A percentile compares a stretch with the other conserved stretches of the same genome.
Evolutionary conservation across 2,329 filamentous ascomycete species (phyloP).

Genomic region (Calonectria montana): DNA sequence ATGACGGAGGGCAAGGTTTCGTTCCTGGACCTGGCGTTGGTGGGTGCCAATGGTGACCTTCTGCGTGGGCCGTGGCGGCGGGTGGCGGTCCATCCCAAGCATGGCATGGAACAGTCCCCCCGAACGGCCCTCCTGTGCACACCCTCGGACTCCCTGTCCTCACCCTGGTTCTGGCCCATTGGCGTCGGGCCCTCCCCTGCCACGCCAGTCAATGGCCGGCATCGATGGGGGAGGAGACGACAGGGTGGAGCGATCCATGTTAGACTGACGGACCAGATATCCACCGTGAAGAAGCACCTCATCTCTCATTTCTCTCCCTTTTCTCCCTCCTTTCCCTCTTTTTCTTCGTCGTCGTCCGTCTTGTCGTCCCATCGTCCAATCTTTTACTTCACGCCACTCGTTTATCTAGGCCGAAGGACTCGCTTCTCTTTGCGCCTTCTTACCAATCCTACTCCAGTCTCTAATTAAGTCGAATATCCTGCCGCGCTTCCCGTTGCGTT

Average conservation of each 20-base stretch:
- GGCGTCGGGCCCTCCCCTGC: slow-evolving; percentile 20
- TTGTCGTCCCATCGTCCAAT: slow-evolving; percentile 41
- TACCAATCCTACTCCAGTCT: slow-evolving; percentile 41
- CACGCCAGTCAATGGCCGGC: slow-evolving; percentile 25
- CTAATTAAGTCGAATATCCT: slow-evolving; percentile 25
- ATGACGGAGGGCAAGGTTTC: slow-evolving; percentile 11
- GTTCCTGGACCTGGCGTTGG: slow-evolving; percentile 14
- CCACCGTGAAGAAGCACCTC: slow-evolving; percentile 38
- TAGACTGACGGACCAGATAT: slow-evolving; percentile 36
- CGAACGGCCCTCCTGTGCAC: slow-evolving; percentile 17
- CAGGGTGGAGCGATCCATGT: slow-evolving; percentile 32
- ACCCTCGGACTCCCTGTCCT: slow-evolving; percentile 17
- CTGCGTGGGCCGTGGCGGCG: slow-evolving; percentile 31
- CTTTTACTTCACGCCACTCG: slow-evolving; percentile 53
- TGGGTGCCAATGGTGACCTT: slow-evolving; percentile 8
- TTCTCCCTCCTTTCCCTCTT: slow-evolving; percentile 39
- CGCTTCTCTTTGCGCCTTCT: slow-evolving; percentile 36
- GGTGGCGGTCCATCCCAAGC: slow-evolving; percentile 8
- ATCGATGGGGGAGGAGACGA: slow-evolving; percentile 15
- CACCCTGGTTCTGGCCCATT: slow-evolving; percentile 11
- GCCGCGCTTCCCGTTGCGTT: slow-evolving; percentile 32
- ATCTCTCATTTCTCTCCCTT: slow-evolving; percentile 41
- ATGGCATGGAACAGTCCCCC: slow-evolving; percentile 26
- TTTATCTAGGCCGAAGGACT: slow-evolving; percentile 50
- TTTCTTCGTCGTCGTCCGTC: slow-evolving; percentile 43